These are phyloP conservation scores for Microsporum audouinii DNA, from an alignment of 2,329 filamentous ascomycete genomes.

Conservation along the genomic window DNA sequence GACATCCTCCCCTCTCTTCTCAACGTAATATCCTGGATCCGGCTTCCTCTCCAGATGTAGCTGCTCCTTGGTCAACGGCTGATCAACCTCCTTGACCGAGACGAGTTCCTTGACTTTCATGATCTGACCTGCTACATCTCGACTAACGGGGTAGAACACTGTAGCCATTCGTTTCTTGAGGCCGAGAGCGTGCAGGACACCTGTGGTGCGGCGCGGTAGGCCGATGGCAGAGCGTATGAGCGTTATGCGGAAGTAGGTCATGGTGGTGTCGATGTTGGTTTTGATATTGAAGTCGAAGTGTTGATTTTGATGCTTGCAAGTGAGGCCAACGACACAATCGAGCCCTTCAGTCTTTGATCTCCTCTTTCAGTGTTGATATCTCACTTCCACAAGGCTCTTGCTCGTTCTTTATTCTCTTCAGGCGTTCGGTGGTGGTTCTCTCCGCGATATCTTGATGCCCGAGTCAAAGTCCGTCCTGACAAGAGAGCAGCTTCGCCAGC, in stretches of 20 bases:
- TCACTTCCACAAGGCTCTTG: too few relatives aligned
- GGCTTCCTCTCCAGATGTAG: conserved; percentile 61
- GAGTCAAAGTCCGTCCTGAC: too few relatives aligned
- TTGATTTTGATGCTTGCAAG: not conserved
- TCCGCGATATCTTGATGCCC: too few relatives aligned
- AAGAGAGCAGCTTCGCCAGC: too few relatives aligned
- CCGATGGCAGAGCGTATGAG: conserved; percentile 84
- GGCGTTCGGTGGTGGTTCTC: too few relatives aligned
- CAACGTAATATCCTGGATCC: conserved; percentile 68
- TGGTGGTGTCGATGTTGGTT: conserved; percentile 24
- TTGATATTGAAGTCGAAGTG: not conserved
- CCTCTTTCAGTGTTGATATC: too few relatives aligned
- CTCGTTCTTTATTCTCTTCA: too few relatives aligned
- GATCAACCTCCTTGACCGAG: conserved; percentile 64
- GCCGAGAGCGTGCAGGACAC: conserved; percentile 73
- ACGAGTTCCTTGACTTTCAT: conserved; percentile 92
- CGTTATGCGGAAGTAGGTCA: conserved; percentile 83
- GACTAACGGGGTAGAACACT: conserved; percentile 76
- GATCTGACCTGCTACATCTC: conserved; percentile 76
- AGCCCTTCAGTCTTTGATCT: too few relatives aligned
- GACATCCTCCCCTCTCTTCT: conserved; percentile 40
- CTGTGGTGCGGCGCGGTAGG: conserved; percentile 65
- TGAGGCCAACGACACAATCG: too few relatives aligned
- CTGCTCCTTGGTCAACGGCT: conserved; percentile 52
- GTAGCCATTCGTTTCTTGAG: conserved; percentile 74